Percentiles rank a stretch among this genome's conserved stretches.
These are phyloP conservation scores for Candida tetrigidarum DNA, from an alignment of 1,139 yeast genomes.

Conservation along the genomic window DNA sequence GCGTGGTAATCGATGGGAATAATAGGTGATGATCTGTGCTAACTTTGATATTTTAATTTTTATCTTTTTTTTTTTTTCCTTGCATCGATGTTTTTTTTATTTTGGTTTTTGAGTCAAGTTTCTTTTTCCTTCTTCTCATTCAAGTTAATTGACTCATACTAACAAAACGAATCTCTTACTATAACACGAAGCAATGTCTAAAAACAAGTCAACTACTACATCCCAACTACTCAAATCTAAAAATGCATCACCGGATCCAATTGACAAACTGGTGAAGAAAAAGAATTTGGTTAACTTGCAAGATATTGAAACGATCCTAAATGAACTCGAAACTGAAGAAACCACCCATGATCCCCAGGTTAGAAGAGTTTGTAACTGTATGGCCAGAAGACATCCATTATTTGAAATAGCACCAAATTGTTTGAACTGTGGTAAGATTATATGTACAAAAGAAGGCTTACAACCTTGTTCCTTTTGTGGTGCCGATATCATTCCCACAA, in stretches of 20 bases:
- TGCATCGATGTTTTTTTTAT: background rate
- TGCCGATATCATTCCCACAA: slow-evolving; percentile 58
- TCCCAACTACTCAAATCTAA: slow-evolving; percentile 40
- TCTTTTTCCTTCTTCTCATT: background rate
- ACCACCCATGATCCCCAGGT: slow-evolving; percentile 18
- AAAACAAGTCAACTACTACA: slow-evolving; percentile 33
- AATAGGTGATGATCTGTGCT: no score
- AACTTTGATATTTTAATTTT: slow-evolving; percentile 1
- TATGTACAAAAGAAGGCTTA: slow-evolving; percentile 87
- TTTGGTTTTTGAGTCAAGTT: background rate
- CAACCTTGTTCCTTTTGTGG: slow-evolving; percentile 91
- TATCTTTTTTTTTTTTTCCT: background rate
- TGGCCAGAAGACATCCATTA: slow-evolving; percentile 84
- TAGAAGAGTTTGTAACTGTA: slow-evolving; percentile 67
- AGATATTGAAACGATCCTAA: slow-evolving; percentile 54
- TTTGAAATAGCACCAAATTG: slow-evolving; percentile 94
- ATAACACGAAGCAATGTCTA: slow-evolving; percentile 9
- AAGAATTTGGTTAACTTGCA: slow-evolving; percentile 54
- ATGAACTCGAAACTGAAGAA: slow-evolving; percentile 35
- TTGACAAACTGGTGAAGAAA: slow-evolving; percentile 32
- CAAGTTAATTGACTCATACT: background rate
- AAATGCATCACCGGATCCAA: slow-evolving; percentile 23
- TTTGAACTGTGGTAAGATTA: slow-evolving; percentile 89
- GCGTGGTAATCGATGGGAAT: no score
- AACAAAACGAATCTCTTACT: no score